A percentile compares a stretch with the other conserved stretches of the same genome.
These are phyloP conservation scores for Amesomyces nigricolor DNA, from an alignment of 2,329 filamentous ascomycete species.

Conservation along the genomic window DNA sequence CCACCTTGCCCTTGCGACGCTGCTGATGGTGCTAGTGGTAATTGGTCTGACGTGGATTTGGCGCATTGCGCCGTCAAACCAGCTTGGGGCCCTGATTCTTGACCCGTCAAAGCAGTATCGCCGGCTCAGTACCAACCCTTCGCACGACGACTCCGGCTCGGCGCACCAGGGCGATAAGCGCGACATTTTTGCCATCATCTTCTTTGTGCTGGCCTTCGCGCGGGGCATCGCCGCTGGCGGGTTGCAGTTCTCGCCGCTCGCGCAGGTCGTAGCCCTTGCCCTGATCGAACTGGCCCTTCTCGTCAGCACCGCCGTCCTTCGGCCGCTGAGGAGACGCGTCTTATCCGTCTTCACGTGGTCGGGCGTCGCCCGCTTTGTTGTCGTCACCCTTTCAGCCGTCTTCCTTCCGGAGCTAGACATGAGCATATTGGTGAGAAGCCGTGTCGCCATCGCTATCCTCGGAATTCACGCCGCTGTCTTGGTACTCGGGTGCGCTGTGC, in stretches of 20 bases:
- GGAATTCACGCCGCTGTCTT: not conserved
- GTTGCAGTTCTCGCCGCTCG: slow-evolving; percentile 2
- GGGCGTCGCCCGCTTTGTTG: not conserved
- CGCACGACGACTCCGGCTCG: not conserved
- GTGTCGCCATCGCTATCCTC: not conserved
- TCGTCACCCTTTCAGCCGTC: not conserved
- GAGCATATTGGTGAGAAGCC: not conserved
- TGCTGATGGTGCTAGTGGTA: not conserved
- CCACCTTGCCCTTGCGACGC: not conserved
- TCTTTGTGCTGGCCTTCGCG: not conserved
- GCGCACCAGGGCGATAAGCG: not conserved
- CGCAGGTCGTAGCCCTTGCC: not conserved
- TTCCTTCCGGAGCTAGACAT: slow-evolving; percentile 1
- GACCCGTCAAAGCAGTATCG: not conserved
- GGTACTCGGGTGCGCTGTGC: not conserved
- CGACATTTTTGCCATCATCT: not conserved
- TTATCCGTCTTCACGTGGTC: not conserved
- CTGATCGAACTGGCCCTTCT: not conserved
- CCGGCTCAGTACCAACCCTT: not conserved
- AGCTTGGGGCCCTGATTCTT: not conserved
- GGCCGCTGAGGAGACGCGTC: not conserved
- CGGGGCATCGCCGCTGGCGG: not conserved
- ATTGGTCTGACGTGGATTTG: slow-evolving; percentile 2
- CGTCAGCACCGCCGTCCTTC: not conserved
- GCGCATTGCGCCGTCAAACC: slow-evolving; percentile 1